These are phyloP conservation scores for Psilocybe sp. DNA, from an alignment of 768 basidiomycete genomes.

Conservation along the genomic window DNA sequence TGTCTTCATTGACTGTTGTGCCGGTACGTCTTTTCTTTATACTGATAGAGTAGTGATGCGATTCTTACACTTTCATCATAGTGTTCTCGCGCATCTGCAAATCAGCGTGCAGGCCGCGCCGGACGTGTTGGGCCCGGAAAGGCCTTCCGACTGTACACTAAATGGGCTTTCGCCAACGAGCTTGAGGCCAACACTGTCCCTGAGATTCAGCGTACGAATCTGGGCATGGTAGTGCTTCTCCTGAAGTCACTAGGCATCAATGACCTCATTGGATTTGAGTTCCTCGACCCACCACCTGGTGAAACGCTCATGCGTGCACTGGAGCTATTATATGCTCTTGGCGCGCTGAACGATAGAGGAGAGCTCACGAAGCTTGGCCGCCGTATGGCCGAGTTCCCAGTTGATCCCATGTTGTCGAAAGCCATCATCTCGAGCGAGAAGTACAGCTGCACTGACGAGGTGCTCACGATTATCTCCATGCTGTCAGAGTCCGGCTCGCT, in stretches of 20 bases:
- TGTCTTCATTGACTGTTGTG: constrained; percentile 95
- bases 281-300: constrained; percentile 96
- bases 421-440: constrained; percentile 94
- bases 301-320: constrained; percentile 96
- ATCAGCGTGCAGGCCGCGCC: constrained; percentile 94
- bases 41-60: background rate
- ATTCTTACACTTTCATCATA: constrained; percentile 23
- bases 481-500: constrained; percentile 92
- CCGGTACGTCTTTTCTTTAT: constrained; percentile 56
- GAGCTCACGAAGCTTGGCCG: constrained; percentile 97
- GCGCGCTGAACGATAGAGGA: constrained; percentile 93
- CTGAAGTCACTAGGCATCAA: constrained; percentile 98
- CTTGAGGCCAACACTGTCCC: constrained; percentile 96
- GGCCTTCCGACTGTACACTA: constrained; percentile 97
- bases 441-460: constrained; percentile 95
- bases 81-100: constrained; percentile 97
- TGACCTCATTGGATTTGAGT: constrained; percentile 97
- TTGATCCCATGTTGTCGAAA: constrained; percentile 97
- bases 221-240: constrained; percentile 92
- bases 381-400: constrained; percentile 98
- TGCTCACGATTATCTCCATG: constrained; percentile 96
- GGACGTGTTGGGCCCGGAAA: constrained; percentile 98
- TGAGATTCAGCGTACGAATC: constrained; percentile 98
- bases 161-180: constrained; percentile 97
- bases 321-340: constrained; percentile 91